Base-by-base conservation (phyloP, 768 basidiomycete species). In the Suillus tomentosus region DNA sequence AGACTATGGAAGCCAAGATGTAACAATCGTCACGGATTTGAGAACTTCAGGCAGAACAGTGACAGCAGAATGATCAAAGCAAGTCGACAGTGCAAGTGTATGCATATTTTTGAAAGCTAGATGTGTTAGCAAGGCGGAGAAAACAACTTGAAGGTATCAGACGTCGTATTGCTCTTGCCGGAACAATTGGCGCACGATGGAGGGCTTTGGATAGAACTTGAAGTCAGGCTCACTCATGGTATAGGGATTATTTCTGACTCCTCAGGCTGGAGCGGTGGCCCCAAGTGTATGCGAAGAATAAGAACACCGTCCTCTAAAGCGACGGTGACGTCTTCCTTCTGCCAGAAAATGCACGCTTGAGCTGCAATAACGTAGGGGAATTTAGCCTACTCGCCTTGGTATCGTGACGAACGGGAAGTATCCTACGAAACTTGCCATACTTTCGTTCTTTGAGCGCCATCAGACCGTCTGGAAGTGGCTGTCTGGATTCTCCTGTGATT, bases 221-320 rank as follows among this genome's bases (percentile, higher is more conserved):
- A 58, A 58, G 57, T 58, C 57, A 58, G 57, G 57, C 57, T 71
- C 68, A 75, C 73, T 84, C 74, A 84, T 75, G 71, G 78, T 72
- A 88, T 80, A 64, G 77, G 71, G 59, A 89, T 80, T 53, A 82
- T 79, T 78, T 85, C 79, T 2, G 74, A 45, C 56, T 80, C 78
- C 63, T 86, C 80, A 39, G 72, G 68, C 61, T 76, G 65, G 65
- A 77, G 79, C 11, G 83, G 81, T 22, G 78, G 72, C 9, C 86
- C 87, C 65, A 79, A 80, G 59, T 80, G 74, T 66, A 90, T 81
- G 68, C 74, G 84, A 70, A 90, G 72, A 22, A 79, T 80, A 54
- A 90, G 82, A 59, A 90, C 73, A 42, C 89, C 89, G 70, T 88
- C 84, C 67, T 82, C 81, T 78, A 90, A 81, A 60, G 78, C 76